Conservation (phyloP, 139 green algal genomes). For the Ettlia oleoabundans region DNA sequence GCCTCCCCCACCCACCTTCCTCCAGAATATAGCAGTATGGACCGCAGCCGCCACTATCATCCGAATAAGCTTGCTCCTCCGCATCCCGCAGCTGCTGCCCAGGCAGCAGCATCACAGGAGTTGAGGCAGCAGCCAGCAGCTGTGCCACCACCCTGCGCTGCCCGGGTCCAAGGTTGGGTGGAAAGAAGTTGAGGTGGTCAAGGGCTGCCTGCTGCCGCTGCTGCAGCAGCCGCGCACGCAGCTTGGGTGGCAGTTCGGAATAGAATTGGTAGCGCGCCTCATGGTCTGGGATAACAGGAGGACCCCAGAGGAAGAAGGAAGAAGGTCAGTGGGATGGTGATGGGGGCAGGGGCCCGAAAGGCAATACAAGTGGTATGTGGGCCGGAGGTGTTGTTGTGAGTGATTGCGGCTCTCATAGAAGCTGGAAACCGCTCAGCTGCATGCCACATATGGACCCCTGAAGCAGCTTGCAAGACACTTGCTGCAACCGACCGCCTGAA, state of each 20-base stretch:
- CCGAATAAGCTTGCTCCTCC: neutral
- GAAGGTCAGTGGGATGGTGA: no score
- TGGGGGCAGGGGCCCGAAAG: no score
- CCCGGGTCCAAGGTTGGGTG: neutral
- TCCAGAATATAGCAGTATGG: slow-evolving; percentile 5
- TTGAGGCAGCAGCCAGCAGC: slow-evolving; percentile 1
- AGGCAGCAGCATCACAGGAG: neutral
- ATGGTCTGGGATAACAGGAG: neutral
- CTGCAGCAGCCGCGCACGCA: neutral
- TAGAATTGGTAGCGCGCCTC: neutral
- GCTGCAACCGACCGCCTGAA: no score
- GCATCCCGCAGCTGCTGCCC: neutral
- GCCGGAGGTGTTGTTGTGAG: no score
- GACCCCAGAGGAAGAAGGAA: neutral
- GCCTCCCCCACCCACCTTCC: neutral
- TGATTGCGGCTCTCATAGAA: no score
- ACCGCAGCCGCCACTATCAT: neutral
- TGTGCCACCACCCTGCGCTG: neutral
- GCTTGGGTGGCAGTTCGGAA: neutral
- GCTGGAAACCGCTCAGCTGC: no score
- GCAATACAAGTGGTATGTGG: no score
- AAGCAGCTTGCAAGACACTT: no score
- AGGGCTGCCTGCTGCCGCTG: neutral
- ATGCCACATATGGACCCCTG: no score
- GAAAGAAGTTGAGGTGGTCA: neutral